Percentiles rank a stretch among this genome's conserved stretches.
Conservation (phyloP, 208 protist genomes). For the Herpetomonas samuelpessoai region DNA sequence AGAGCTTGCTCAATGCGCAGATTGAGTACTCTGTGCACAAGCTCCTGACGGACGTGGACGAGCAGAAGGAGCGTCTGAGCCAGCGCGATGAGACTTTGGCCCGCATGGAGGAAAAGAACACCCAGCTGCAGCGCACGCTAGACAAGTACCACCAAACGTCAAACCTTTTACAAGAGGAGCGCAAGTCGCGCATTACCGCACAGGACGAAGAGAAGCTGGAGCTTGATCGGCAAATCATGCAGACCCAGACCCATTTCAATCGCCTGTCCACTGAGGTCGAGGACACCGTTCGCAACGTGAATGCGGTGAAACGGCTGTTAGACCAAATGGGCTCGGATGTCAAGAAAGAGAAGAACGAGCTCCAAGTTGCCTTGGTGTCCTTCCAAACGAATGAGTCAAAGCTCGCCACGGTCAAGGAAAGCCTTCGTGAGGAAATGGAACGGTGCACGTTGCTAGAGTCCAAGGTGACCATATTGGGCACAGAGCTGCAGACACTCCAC, state of each 20-base stretch:
- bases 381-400: slow-evolving; percentile 45
- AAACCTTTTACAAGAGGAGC: slow-evolving; percentile 46
- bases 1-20: slow-evolving; percentile 51
- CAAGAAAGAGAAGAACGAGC: slow-evolving; percentile 43
- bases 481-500: slow-evolving; percentile 31
- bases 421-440: slow-evolving; percentile 29
- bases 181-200: slow-evolving; percentile 31
- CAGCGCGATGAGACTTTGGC: slow-evolving; percentile 38
- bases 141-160: slow-evolving; percentile 40
- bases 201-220: slow-evolving; percentile 53
- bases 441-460: slow-evolving; percentile 42
- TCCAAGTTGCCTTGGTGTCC: slow-evolving; percentile 33
- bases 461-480: slow-evolving; percentile 40
- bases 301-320: slow-evolving; percentile 39
- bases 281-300: slow-evolving; percentile 48
- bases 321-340: slow-evolving; percentile 40
- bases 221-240: slow-evolving; percentile 50
- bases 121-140: slow-evolving; percentile 38
- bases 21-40: slow-evolving; percentile 67
- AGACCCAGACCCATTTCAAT: slow-evolving; percentile 38
- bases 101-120: slow-evolving; percentile 50
- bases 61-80: slow-evolving; percentile 28
- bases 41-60: slow-evolving; percentile 43
- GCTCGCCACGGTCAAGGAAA: slow-evolving; percentile 31
- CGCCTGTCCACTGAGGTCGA: slow-evolving; percentile 45